Conservation (phyloP, 768 basidiomycete genomes). For the Coprinopsis marcescibilis region DNA sequence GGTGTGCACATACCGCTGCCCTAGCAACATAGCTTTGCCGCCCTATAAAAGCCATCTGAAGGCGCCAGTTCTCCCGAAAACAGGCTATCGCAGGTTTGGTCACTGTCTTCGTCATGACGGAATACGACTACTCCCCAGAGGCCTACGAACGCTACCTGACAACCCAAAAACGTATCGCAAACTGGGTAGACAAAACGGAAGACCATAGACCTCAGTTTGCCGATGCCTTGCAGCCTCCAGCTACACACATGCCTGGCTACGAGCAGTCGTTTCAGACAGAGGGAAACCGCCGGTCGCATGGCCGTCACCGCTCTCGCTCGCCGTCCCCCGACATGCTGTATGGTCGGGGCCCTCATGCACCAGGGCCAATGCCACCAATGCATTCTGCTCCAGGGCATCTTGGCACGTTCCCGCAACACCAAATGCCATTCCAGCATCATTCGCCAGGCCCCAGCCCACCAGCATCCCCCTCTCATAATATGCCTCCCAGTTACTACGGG, state of each 20-base stretch:
- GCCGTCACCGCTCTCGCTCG: slow-evolving; percentile 12
- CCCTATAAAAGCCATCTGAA: slow-evolving; percentile 7
- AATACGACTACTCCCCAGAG: slow-evolving; percentile 58
- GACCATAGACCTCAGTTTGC: slow-evolving; percentile 21
- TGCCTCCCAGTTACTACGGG: slow-evolving; percentile 15
- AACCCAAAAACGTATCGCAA: slow-evolving; percentile 42
- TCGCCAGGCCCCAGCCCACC: slow-evolving; percentile 18
- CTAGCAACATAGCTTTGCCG: slow-evolving; percentile 8
- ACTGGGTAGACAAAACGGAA: slow-evolving; percentile 48
- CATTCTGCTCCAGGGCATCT: slow-evolving; percentile 18
- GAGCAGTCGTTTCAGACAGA: slow-evolving; percentile 10
- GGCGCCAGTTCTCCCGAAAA: neutral
- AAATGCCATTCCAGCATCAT: slow-evolving; percentile 15
- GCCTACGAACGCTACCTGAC: slow-evolving; percentile 41
- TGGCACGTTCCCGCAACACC: slow-evolving; percentile 12
- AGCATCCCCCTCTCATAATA: slow-evolving; percentile 10
- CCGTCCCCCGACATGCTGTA: slow-evolving; percentile 17
- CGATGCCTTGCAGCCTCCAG: slow-evolving; percentile 5
- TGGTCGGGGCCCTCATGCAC: slow-evolving; percentile 13
- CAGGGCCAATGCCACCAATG: slow-evolving; percentile 23
- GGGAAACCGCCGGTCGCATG: slow-evolving; percentile 3
- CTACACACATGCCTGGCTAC: slow-evolving; percentile 4
- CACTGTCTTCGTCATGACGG: slow-evolving; percentile 36
- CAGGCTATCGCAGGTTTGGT: neutral
- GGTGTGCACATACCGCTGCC: slow-evolving; percentile 6